Conservation (phyloP, 73 alveolate species). For the Uronychia binucleata region DNA sequence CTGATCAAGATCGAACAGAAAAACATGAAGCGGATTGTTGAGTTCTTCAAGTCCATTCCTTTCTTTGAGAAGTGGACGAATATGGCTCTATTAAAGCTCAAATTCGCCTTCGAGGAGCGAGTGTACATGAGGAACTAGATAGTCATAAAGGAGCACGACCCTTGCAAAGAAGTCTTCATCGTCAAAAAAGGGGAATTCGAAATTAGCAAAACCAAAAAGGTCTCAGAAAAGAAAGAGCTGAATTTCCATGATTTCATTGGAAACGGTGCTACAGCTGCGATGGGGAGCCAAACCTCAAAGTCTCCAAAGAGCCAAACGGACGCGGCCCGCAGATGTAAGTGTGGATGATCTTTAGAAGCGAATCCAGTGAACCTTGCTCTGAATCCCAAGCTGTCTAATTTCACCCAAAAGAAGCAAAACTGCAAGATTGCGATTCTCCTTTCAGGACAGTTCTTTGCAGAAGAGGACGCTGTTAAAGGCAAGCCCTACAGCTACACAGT, state of each 20-base stretch:
- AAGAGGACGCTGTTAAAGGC: neutral
- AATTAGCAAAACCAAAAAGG: conserved; percentile 23
- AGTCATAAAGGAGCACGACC: conserved; percentile 49
- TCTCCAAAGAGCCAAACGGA: neutral
- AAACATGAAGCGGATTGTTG: conserved; percentile 24
- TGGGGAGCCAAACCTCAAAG: neutral
- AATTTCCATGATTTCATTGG: neutral
- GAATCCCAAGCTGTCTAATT: neutral
- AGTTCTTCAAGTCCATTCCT: conserved; percentile 56
- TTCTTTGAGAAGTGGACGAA: conserved; percentile 51
- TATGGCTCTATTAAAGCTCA: conserved; percentile 34
- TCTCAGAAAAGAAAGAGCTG: conserved; percentile 5
- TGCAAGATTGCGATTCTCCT: neutral
- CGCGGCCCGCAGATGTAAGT: neutral
- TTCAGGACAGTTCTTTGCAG: neutral
- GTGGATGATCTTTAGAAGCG: neutral
- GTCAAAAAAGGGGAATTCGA: conserved; percentile 59
- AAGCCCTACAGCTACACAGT: conserved; percentile 10
- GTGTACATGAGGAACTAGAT: conserved; percentile 28
- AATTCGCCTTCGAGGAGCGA: conserved; percentile 28
- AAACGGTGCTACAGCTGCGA: neutral
- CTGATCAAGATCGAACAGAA: conserved; percentile 40
- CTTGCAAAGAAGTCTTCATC: conserved; percentile 18
- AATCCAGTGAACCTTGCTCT: neutral
- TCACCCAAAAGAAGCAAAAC: neutral